Conservation (phyloP, 1,139 yeast species). For the Meyerozyma elateridarum region DNA sequence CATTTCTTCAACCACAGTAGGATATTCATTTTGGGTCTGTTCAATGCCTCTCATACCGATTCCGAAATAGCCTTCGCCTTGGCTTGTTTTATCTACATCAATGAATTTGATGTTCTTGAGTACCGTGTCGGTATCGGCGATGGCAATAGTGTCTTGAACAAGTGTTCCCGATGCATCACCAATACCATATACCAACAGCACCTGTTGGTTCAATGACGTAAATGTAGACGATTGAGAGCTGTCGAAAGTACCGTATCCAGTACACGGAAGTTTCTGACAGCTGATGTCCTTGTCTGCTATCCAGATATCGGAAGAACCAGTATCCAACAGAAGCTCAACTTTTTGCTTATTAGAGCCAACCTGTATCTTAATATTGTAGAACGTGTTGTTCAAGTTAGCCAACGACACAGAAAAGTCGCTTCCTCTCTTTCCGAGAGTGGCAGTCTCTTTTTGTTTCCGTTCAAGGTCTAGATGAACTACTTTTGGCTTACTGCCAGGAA, state of each 20-base stretch:
- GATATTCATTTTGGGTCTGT: conserved; percentile 10
- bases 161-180: conserved; percentile 14
- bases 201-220: conserved; percentile 6
- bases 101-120: conserved; percentile 16
- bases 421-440: too few species aligned
- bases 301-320: conserved; percentile 22
- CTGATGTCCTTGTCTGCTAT: conserved; percentile 5
- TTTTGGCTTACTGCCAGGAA: too few species aligned
- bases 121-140: conserved; percentile 10
- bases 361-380: conserved; percentile 8
- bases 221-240: conserved; percentile 8
- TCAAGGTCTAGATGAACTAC: too few species aligned
- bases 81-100: conserved; percentile 11
- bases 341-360: conserved; percentile 9
- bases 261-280: background rate
- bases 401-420: too few species aligned
- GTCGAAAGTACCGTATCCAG: conserved; percentile 10
- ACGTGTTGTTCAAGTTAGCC: too few species aligned
- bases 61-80: conserved; percentile 17
- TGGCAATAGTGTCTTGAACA: conserved; percentile 14
- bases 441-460: too few species aligned
- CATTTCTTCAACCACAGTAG: conserved; percentile 15
- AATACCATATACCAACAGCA: conserved; percentile 14
- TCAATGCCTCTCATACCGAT: conserved; percentile 13
- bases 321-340: conserved; percentile 15